Evolutionary conservation across 208 protist species (phyloP).

Genomic region (Crithidia bombi): DNA sequence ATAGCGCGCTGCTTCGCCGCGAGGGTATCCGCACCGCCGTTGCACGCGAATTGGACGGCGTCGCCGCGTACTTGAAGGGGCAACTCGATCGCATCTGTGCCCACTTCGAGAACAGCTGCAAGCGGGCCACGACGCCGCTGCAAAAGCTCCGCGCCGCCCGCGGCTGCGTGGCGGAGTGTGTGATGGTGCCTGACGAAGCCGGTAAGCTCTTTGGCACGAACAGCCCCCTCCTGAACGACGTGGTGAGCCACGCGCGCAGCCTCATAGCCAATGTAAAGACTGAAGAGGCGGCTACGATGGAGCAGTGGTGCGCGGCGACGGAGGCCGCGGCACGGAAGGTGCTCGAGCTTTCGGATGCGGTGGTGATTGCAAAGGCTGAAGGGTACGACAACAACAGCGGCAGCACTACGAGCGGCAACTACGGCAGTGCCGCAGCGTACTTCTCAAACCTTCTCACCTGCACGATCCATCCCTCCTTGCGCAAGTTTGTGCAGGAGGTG

Average conservation of each 20-base stretch:
- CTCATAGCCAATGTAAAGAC: conserved; percentile 39
- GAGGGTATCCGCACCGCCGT: conserved; percentile 57
- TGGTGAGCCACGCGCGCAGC: conserved; percentile 38
- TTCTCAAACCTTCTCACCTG: conserved; percentile 54
- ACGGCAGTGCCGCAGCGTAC: not conserved
- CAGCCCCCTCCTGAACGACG: conserved; percentile 39
- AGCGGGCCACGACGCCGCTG: conserved; percentile 62
- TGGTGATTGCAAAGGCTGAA: conserved; percentile 39
- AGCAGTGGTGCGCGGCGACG: conserved; percentile 46
- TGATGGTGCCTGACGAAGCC: conserved; percentile 58
- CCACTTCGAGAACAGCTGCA: conserved; percentile 71
- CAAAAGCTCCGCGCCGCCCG: conserved; percentile 68
- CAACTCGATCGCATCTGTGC: conserved; percentile 57
- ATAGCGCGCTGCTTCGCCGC: conserved; percentile 62
- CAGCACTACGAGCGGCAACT: conserved; percentile 1
- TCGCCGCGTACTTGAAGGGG: conserved; percentile 57
- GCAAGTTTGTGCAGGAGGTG: conserved; percentile 74
- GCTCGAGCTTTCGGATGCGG: conserved; percentile 45
- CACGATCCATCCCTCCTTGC: conserved; percentile 52
- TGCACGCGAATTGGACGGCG: conserved; percentile 50
- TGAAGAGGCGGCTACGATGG: conserved; percentile 32
- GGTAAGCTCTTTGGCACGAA: conserved; percentile 59
- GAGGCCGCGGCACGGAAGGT: conserved; percentile 52
- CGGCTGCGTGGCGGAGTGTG: conserved; percentile 68
- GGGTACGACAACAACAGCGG: conserved; percentile 8